phyloP scores from a whole-genome alignment of 1,139 yeast species.

The Zygosaccharomyces sapae region DNA sequence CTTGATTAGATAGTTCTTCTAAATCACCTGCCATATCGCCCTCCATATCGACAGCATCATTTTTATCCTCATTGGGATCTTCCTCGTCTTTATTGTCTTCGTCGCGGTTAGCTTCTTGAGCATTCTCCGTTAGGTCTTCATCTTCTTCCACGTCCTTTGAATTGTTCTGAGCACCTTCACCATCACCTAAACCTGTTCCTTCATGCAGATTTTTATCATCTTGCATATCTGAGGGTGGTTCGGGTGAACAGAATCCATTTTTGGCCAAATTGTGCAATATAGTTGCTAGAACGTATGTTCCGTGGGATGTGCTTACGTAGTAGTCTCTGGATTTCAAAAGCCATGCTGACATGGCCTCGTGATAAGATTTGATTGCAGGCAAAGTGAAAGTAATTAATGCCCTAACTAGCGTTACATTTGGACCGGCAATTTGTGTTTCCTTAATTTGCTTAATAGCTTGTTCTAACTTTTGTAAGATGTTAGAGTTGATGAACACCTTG shows the following conservation, averaged over 20 bases:
- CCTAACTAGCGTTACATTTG: conserved; percentile 35
- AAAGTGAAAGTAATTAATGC: conserved; percentile 51
- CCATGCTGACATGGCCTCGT: conserved; percentile 42
- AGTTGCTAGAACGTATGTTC: conserved; percentile 57
- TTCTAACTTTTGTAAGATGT: conserved; percentile 36
- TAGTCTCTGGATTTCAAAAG: conserved; percentile 44
- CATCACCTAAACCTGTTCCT: conserved; percentile 96
- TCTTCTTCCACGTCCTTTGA: conserved; percentile 88
- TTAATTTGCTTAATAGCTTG: conserved; percentile 34
- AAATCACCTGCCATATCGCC: conserved; percentile 96
- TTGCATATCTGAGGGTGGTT: conserved; percentile 65
- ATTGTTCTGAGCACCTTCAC: conserved; percentile 79
- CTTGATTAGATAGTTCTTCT: conserved; percentile 74
- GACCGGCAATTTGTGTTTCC: conserved; percentile 38
- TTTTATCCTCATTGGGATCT: conserved; percentile 51
- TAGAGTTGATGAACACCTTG: conserved; percentile 38
- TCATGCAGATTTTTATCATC: conserved; percentile 61
- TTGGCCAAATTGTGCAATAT: conserved; percentile 59
- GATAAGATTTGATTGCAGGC: conserved; percentile 55
- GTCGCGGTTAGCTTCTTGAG: conserved; percentile 78
- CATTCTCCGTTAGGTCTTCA: conserved; percentile 85
- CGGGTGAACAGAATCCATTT: conserved; percentile 94
- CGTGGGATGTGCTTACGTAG: conserved; percentile 53
- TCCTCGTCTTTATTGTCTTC: conserved; percentile 59
- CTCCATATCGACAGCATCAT: conserved; percentile 87